Percentiles rank a stretch among this genome's conserved stretches.
These are phyloP conservation scores for Lasiosphaeria hispida DNA, from an alignment of 495 filamentous ascomycete genomes.

Conservation along the genomic window DNA sequence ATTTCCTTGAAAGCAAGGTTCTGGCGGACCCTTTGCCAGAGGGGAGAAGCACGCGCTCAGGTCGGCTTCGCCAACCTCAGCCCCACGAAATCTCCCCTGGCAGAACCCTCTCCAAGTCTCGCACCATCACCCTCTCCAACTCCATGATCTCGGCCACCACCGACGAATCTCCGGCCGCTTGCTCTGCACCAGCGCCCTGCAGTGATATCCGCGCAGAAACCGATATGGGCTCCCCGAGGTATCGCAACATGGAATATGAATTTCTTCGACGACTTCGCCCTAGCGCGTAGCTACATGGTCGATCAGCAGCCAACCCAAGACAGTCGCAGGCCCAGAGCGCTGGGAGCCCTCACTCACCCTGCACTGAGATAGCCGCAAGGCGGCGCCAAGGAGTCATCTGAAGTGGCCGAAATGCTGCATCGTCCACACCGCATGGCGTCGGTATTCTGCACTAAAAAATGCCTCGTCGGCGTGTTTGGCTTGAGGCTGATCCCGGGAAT, in stretches of 20 bases:
- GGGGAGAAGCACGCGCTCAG: too few relatives aligned
- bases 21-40: too few relatives aligned
- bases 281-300: too few relatives aligned
- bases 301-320: not conserved
- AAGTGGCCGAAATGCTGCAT: not conserved
- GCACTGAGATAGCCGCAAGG: not conserved
- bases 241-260: not conserved
- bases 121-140: not conserved
- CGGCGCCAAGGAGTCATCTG: not conserved
- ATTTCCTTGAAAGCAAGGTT: too few relatives aligned
- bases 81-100: not conserved
- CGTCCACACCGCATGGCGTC: not conserved
- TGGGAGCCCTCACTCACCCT: conserved; percentile 1
- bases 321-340: not conserved
- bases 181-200: not conserved
- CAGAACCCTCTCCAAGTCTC: not conserved
- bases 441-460: not conserved
- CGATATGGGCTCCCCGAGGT: not conserved
- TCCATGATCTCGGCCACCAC: not conserved
- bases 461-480: not conserved
- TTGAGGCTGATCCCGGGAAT: not conserved
- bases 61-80: too few relatives aligned
- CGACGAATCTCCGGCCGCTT: not conserved
- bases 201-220: not conserved
- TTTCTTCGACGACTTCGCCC: not conserved